Base-by-base conservation (phyloP, 116 monocot genomes). In the Dioscorea cayenensis region DNA sequence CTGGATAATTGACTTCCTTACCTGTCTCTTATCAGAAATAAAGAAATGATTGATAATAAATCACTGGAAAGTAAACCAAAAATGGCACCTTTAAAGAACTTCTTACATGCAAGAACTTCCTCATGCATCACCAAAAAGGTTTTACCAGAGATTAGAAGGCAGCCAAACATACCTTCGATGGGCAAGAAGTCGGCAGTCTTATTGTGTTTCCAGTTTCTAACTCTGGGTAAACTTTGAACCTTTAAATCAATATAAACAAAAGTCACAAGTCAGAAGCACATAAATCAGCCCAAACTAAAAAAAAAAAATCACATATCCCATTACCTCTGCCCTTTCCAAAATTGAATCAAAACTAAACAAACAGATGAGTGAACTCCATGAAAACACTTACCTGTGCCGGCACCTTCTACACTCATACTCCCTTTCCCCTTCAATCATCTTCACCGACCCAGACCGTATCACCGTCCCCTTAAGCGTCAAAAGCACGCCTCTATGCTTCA, bases 371-470 rank as follows among this genome's bases (percentile, higher is more conserved):
- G 14, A 43, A 64, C 43, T 43, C 43, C 43, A 3, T 43, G 43
- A 64, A 7, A 25, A 51, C 6, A 22, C 68, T 60, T 81, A 80
- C 99, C 91, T 91, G 59, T 84, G 62, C 77, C 82, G 87, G 84
- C 99, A 99, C 73, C 86, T 94, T 76, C 82, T 82, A 77, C 99
- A 99, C 75, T 87, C 81, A 66, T 99, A 99, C 43, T 80, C 63
- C 60, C 91, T 69, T 79, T 99, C 94, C n/a, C 91, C 87, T 73
- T 99, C 99, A 3, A 99, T 99, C 94, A 99, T 99, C 82, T 99
- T 99, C 36, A 94, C 66, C 3, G 89, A 69, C 14, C 94, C 99
- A 1, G 91, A 94, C 49, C 99, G 81, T 60, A 94, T 91, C 9
- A 99, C 91, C 0, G 91, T 99, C 35, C 99, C 99, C 73, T 94